Evolutionary conservation across 2,329 filamentous ascomycete genomes (phyloP), one percentile per base, ranked within the genome.

Genomic region (Leptographium galeiforme): DNA sequence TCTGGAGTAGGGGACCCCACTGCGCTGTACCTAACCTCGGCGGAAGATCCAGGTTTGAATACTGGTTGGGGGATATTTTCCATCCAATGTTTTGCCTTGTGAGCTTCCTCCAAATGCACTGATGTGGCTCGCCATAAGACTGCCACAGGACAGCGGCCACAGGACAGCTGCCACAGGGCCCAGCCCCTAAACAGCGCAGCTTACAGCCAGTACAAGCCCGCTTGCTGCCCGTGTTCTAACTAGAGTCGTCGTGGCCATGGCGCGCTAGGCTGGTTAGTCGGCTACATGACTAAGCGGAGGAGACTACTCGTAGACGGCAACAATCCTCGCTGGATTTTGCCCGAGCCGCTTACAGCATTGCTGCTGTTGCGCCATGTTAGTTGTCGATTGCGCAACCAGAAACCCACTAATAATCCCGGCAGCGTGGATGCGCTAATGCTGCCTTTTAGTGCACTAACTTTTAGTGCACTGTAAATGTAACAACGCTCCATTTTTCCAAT

Each of bases 171-270:
- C 63, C 63, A 54, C 74, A 77, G 8, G 74, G 74, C 25, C 70
- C 64, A 2, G 64, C 63, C 49, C 73, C 74, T 14, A 69, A 70
- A 60, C 74, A 77, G 48, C 70, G 69, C 55, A 77, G 71, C 63
- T 74, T 76, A 64, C 74, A 77, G 19, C 69, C 72, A 56, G 77
- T 74, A 61, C 74, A 76, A 12, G 73, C 72, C 34, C 71, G 61
- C 55, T 51, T 51, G 49, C 68, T 70, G 45, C 62, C 65, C 34
- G 67, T 65, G 57, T 65, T 67, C 18, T 10, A 16, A 12, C 44
- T 30, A 30, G 16, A 34, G 34, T 30, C 18, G 47, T 49, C 6
- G 34, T 30, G 18, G 34, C 6, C 48, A 50, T 50, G 11, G 48
- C 13, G 12, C 13, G 48, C n/a, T 30, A 32, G 16, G 30, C 10